Percentiles rank a stretch among this genome's conserved stretches.
Evolutionary conservation across 2,329 filamentous ascomycete genomes (phyloP).

Genomic region (Apiospora sp.): DNA sequence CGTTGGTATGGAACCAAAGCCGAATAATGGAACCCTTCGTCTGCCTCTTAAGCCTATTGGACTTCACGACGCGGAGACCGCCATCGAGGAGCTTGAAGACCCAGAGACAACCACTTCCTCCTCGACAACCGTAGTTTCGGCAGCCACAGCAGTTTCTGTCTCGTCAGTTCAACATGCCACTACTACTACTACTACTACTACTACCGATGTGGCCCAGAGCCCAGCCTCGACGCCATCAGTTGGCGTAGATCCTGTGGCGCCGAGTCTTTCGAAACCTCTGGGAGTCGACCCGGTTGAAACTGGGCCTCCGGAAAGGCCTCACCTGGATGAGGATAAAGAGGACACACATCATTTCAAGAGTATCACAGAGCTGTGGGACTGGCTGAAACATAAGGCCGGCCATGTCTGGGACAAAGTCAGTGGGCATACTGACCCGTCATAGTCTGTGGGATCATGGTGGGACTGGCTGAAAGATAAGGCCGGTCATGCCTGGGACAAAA

Average conservation of each 20-base stretch:
- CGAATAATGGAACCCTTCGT: conserved; percentile 88
- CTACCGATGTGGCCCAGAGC: background rate
- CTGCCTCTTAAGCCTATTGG: conserved; percentile 73
- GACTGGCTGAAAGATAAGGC: conserved; percentile 21
- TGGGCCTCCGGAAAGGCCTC: conserved; percentile 6
- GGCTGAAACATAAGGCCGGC: conserved; percentile 17
- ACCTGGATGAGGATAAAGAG: conserved; percentile 5
- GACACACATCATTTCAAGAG: conserved; percentile 14
- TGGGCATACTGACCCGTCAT: too few species aligned
- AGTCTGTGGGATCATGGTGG: background rate
- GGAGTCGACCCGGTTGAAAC: conserved; percentile 19
- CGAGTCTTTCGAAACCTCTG: background rate
- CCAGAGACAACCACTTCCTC: conserved; percentile 49
- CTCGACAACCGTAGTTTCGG: background rate
- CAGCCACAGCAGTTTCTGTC: background rate
- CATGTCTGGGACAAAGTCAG: conserved; percentile 5
- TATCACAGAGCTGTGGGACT: conserved; percentile 20
- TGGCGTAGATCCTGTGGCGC: conserved; percentile 17
- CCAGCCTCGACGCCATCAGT: background rate
- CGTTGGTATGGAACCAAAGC: conserved; percentile 72
- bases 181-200: background rate
- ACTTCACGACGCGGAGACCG: conserved; percentile 57
- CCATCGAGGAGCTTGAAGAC: conserved; percentile 60
- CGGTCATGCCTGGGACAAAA: background rate
- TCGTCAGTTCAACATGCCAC: background rate